Evolutionary conservation across 176 grass and related monocot genomes (phyloP), one percentile per base, ranked within the genome.

Genomic region (Triticum monococcum): DNA sequence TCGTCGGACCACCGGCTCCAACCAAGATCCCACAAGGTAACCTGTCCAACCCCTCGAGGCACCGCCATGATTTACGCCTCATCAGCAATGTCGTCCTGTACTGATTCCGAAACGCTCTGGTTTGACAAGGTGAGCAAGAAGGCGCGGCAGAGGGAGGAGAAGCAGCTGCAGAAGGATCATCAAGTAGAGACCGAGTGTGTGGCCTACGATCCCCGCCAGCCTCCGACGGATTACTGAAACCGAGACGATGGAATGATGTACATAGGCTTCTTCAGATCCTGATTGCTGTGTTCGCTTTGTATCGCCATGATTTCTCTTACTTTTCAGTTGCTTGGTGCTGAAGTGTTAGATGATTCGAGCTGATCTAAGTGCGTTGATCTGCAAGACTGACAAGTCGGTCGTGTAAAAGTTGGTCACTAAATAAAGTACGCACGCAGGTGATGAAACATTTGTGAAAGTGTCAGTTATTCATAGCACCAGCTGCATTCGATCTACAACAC

Each of bases 121-220:
- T 5, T 17, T 41, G 31, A 84, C 66, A n/a, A 97, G 94, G 89
- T 93, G 83, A 99, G 82, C 85, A 99, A 99, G 88, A 96, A 87
- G 64, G 94, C 72, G 30, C 83, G 88, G 79, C 69, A 77, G 78
- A 59, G 66, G 72, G 81, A 69, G 77, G 87, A 91, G 76, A 81
- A 86, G 80, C 87, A 59, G 35, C 81, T 76, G 54, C 75, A 12
- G 25, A 87, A 79, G 81, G 79, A 81, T 46, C 61, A 28, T 37
- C 66, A 37, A 78, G 20, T 4, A 0, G 26, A 76, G 66, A 13
- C 63, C 68, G 83, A 90, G 28, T 30, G 28, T 30, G 28, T 30
- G n/a, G 52, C 68, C 18, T 87, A 35, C 54, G 85, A 92, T 72
- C 86, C 64, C 23, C 80, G 6, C 76, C 84, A 94, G n/a, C 77